phyloP scores from a whole-genome alignment of 2,329 filamentous ascomycete genomes.

The Fusarium solani-melongenae region DNA sequence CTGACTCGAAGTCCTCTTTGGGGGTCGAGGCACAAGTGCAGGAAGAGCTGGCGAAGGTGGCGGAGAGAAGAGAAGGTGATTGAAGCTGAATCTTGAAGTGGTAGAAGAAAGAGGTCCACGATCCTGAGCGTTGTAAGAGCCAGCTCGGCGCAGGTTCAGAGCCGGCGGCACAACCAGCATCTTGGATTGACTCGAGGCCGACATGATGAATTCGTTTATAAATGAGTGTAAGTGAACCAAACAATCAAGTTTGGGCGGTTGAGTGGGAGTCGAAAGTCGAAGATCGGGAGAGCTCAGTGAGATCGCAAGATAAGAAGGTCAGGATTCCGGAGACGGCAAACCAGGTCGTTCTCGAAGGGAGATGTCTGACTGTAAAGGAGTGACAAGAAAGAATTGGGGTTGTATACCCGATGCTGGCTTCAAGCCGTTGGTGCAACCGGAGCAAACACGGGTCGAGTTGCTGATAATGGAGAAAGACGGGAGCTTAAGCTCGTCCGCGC shows the following conservation, averaged over 20 bases:
- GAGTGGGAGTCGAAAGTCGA: constrained; percentile 26
- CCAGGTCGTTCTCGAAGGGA: constrained; percentile 8
- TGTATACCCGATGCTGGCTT: constrained; percentile 19
- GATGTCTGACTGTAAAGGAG: constrained; percentile 18
- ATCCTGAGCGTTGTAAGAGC: constrained; percentile 67
- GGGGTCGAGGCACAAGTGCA: constrained; percentile 71
- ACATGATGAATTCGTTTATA: constrained; percentile 48
- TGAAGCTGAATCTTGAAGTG: constrained; percentile 73
- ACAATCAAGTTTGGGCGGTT: constrained; percentile 30
- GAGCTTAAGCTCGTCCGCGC: constrained; percentile 3
- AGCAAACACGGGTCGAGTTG: constrained; percentile 15
- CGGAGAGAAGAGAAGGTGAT: constrained; percentile 73
- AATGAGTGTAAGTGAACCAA: not conserved
- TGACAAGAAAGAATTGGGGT: constrained; percentile 12
- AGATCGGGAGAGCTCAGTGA: constrained; percentile 33
- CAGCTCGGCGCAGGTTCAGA: constrained; percentile 68
- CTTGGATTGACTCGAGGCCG: constrained; percentile 57
- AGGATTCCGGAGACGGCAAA: constrained; percentile 15
- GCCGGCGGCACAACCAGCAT: constrained; percentile 65
- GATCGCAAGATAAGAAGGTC: not conserved
- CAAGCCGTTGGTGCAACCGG: constrained; percentile 21
- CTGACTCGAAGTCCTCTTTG: constrained; percentile 67
- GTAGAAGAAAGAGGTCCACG: constrained; percentile 67
- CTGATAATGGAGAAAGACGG: constrained; percentile 9
- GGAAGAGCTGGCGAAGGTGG: constrained; percentile 80